A percentile compares a stretch with the other conserved stretches of the same genome.
Conservation (phyloP, 2,329 filamentous ascomycete species). For the Cladobotryum protrusum region DNA sequence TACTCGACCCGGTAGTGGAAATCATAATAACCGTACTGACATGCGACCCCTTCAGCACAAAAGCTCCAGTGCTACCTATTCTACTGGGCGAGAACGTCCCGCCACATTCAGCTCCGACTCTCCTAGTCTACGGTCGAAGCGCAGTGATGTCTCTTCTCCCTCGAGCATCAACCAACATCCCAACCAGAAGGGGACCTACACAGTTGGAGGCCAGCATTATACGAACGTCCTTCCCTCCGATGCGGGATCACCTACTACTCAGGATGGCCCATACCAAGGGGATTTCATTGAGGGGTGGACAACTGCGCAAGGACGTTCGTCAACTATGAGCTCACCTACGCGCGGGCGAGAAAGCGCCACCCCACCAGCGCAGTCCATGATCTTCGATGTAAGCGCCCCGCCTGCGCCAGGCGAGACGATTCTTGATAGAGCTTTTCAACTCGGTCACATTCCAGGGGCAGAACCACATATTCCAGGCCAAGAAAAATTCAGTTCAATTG, state of each 20-base stretch:
- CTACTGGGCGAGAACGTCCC: slow-evolving; percentile 43
- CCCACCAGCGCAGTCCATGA: slow-evolving; percentile 37
- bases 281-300: slow-evolving; percentile 58
- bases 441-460: slow-evolving; percentile 56
- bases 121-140: slow-evolving; percentile 54
- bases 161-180: slow-evolving; percentile 41
- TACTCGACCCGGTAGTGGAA: slow-evolving; percentile 39
- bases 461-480: slow-evolving; percentile 49
- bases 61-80: slow-evolving; percentile 41
- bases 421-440: slow-evolving; percentile 59
- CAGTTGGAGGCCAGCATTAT: slow-evolving; percentile 42
- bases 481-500: slow-evolving; percentile 58
- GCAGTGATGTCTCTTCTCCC: slow-evolving; percentile 57
- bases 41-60: slow-evolving; percentile 38
- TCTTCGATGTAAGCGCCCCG: slow-evolving; percentile 43
- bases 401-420: slow-evolving; percentile 57
- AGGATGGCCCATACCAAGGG: slow-evolving; percentile 44
- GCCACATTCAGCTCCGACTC: slow-evolving; percentile 51
- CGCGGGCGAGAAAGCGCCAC: slow-evolving; percentile 49
- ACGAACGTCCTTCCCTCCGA: slow-evolving; percentile 47
- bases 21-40: slow-evolving; percentile 29
- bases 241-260: slow-evolving; percentile 47
- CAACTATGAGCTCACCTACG: slow-evolving; percentile 51
- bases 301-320: slow-evolving; percentile 52
- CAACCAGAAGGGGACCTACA: slow-evolving; percentile 31